Evolutionary conservation across 2,329 filamentous ascomycete species (phyloP).

Genomic region (Bretziella fagacearum): DNA sequence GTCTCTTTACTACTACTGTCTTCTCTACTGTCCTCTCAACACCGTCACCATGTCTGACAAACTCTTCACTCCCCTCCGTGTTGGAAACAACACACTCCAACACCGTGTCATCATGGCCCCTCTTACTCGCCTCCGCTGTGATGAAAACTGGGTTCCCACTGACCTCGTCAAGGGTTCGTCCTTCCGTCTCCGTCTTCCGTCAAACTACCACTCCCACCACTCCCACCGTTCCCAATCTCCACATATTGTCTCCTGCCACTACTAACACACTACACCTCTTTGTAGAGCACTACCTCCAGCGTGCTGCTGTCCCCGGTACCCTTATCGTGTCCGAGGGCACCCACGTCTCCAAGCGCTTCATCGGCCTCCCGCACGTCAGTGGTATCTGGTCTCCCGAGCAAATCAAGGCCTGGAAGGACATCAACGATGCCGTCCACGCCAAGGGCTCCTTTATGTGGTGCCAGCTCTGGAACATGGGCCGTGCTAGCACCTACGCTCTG

Average conservation of each 20-base stretch:
- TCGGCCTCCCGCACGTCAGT: slow-evolving; percentile 29
- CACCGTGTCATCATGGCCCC: slow-evolving; percentile 38
- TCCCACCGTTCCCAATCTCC: too few relatives aligned
- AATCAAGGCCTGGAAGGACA: slow-evolving; percentile 39
- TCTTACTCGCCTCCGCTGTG: slow-evolving; percentile 36
- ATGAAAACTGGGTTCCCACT: slow-evolving; percentile 22
- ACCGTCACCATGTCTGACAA: slow-evolving; percentile 13
- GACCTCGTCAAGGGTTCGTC: slow-evolving; percentile 23
- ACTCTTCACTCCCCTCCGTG: slow-evolving; percentile 28
- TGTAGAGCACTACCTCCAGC: slow-evolving; percentile 28
- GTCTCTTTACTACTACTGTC: not conserved
- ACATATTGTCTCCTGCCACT: too few relatives aligned
- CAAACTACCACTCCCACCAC: not conserved
- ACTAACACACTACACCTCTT: slow-evolving; percentile 15
- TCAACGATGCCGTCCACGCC: slow-evolving; percentile 45
- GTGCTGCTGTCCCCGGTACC: slow-evolving; percentile 26
- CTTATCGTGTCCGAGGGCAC: slow-evolving; percentile 31
- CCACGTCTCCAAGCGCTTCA: slow-evolving; percentile 23
- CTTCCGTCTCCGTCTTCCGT: too few relatives aligned
- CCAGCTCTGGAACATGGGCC: slow-evolving; percentile 49
- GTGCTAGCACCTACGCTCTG: slow-evolving; percentile 34
- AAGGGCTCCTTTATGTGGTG: slow-evolving; percentile 44
- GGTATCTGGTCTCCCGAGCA: slow-evolving; percentile 42
- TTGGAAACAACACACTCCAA: slow-evolving; percentile 25
- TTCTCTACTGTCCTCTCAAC: not conserved